A percentile compares a stretch with the other conserved stretches of the same genome.
These are phyloP conservation scores for Mycena sanguinolenta DNA, from an alignment of 768 basidiomycete genomes.

Conservation along the genomic window DNA sequence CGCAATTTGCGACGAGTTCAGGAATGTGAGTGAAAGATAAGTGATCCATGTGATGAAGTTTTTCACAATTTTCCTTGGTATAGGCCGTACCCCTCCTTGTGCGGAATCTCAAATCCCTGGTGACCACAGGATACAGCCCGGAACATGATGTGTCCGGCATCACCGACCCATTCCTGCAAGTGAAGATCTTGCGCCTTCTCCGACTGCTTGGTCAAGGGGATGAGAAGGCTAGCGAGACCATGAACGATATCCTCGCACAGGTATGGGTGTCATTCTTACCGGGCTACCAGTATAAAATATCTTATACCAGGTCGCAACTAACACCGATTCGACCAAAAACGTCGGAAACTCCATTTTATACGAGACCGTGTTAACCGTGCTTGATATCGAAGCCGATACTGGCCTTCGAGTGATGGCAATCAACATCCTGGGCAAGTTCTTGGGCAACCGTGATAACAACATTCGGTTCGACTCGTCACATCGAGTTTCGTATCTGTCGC, in stretches of 20 bases:
- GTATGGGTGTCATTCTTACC: conserved; percentile 51
- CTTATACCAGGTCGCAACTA: conserved; percentile 90
- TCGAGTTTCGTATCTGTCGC: neutral
- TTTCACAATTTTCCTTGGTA: conserved; percentile 28
- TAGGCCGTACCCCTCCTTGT: conserved; percentile 95
- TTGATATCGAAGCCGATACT: conserved; percentile 97
- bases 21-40: conserved; percentile 74
- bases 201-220: conserved; percentile 91
- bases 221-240: conserved; percentile 88
- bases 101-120: conserved; percentile 93
- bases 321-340: conserved; percentile 97
- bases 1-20: conserved; percentile 83
- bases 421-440: conserved; percentile 98
- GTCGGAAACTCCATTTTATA: conserved; percentile 98
- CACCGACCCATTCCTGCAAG: conserved; percentile 95
- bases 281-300: neutral
- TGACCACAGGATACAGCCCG: conserved; percentile 96
- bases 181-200: conserved; percentile 91
- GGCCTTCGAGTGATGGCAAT: conserved; percentile 99
- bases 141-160: conserved; percentile 99
- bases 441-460: conserved; percentile 98
- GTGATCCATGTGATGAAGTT: neutral
- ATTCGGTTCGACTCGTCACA: conserved; percentile 78
- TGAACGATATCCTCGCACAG: conserved; percentile 99
- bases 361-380: conserved; percentile 94